phyloP scores from a whole-genome alignment of 164 flowering plant species.

The Vitis riparia region DNA sequence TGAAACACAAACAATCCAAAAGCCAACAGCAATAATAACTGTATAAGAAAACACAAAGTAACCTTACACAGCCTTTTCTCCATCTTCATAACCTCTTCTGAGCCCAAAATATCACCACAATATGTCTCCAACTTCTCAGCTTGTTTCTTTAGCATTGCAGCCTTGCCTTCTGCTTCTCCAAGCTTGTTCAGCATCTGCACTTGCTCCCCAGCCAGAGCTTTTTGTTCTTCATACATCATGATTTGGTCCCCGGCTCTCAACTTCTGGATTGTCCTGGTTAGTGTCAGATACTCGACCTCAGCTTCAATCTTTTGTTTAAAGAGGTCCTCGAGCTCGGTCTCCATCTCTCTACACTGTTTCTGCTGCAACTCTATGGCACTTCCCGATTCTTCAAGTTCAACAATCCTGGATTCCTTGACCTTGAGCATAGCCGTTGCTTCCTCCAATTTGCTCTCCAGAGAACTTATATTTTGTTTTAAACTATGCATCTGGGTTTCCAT shows the following conservation, averaged over 20 bases:
- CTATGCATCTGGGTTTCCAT: conserved; percentile 30
- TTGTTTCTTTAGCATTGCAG: conserved; percentile 27
- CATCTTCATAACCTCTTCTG: conserved; percentile 35
- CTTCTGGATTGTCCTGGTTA: conserved; percentile 33
- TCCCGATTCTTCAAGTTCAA: conserved; percentile 41
- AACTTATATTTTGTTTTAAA: conserved; percentile 30
- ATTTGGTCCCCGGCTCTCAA: conserved; percentile 28
- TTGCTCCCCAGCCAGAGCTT: conserved; percentile 33
- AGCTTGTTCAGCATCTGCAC: conserved; percentile 32
- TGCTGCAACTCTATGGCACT: conserved; percentile 15
- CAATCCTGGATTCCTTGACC: conserved; percentile 41
- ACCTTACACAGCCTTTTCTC: conserved; percentile 38
- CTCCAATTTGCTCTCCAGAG: conserved; percentile 46
- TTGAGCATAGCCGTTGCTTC: conserved; percentile 28
- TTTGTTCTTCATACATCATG: conserved; percentile 30
- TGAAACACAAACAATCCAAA: conserved; percentile 32
- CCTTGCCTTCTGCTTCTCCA: conserved; percentile 36
- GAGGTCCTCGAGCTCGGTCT: conserved; percentile 42
- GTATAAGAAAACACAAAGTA: conserved; percentile 33
- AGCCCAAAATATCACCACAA: conserved; percentile 23
- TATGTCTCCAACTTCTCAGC: conserved; percentile 37
- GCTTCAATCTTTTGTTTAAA: conserved; percentile 63
- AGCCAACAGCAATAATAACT: conserved; percentile 47
- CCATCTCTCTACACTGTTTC: conserved; percentile 28
- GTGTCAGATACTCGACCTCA: conserved; percentile 53